Percentiles rank a stretch among this genome's conserved stretches.
phyloP scores from a whole-genome alignment of 768 basidiomycete species.

The Amanita jacksonii region DNA sequence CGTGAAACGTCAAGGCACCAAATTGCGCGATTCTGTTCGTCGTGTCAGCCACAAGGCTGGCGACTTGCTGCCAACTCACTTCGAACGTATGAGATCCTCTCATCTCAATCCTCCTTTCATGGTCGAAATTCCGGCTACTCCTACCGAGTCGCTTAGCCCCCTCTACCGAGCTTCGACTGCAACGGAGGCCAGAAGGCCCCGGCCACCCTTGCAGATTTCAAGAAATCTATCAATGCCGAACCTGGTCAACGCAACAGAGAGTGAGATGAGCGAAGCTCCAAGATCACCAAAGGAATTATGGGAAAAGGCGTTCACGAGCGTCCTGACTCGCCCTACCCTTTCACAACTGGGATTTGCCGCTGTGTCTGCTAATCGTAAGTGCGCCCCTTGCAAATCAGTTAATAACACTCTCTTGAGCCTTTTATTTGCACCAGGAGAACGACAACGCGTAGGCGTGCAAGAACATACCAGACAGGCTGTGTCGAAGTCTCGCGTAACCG shows the following conservation, averaged over 20 bases:
- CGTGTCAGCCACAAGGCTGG: background rate
- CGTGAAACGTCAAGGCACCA: background rate
- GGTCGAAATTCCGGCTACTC: background rate
- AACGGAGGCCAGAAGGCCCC: background rate
- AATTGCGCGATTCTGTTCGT: background rate
- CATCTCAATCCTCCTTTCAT: background rate
- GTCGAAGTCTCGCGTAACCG: slow-evolving; percentile 43
- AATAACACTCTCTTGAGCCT: slow-evolving; percentile 25
- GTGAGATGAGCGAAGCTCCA: slow-evolving; percentile 4
- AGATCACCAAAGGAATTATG: slow-evolving; percentile 10
- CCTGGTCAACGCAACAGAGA: background rate
- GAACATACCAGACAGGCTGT: slow-evolving; percentile 24
- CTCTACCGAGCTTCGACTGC: slow-evolving; percentile 2
- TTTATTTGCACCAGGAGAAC: slow-evolving; percentile 15
- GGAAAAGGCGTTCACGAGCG: slow-evolving; percentile 7
- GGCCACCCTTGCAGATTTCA: background rate
- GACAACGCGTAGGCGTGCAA: slow-evolving; percentile 20
- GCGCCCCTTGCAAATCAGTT: slow-evolving; percentile 24
- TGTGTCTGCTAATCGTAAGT: slow-evolving; percentile 6
- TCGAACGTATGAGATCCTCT: background rate
- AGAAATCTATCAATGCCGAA: slow-evolving; percentile 11
- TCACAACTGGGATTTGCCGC: slow-evolving; percentile 5
- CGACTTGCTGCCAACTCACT: slow-evolving; percentile 4
- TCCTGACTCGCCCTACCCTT: slow-evolving; percentile 5
- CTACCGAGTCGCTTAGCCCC: background rate